Evolutionary conservation across 345 rosid genomes (phyloP).

Genomic region (Euphorbia pulcherrima): DNA sequence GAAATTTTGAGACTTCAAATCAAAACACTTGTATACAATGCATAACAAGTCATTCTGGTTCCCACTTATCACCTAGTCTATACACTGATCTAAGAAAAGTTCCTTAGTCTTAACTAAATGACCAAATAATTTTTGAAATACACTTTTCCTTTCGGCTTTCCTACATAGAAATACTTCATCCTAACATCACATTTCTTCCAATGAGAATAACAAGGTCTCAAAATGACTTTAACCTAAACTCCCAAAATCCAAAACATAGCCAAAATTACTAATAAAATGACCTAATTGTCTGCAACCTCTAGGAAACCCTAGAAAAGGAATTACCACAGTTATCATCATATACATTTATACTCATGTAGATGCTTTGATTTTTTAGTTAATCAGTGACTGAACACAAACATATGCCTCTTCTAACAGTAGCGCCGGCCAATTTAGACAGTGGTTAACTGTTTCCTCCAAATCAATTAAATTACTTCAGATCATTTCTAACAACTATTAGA

Average conservation of each 20-base stretch:
- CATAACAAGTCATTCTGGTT: background rate
- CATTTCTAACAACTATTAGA: too few relatives aligned
- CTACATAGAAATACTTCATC: background rate
- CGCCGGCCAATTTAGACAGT: too few relatives aligned
- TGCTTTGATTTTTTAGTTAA: too few relatives aligned
- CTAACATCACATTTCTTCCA: background rate
- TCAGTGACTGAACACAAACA: too few relatives aligned
- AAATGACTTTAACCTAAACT: background rate
- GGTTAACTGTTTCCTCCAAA: too few relatives aligned
- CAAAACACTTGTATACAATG: too few relatives aligned
- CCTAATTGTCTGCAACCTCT: background rate
- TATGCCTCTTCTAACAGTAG: too few relatives aligned
- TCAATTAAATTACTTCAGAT: too few relatives aligned
- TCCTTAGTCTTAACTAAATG: background rate
- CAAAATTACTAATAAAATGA: background rate
- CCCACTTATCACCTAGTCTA: background rate
- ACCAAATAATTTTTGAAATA: background rate
- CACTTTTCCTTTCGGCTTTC: background rate
- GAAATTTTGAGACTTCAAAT: too few relatives aligned
- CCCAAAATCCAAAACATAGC: background rate
- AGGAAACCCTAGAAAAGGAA: background rate
- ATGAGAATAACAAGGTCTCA: background rate
- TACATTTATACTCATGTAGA: too few relatives aligned
- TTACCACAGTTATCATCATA: too few relatives aligned
- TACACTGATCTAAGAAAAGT: background rate